Conservation (phyloP, 106 monocot species). For the Hemerocallis citrina region DNA sequence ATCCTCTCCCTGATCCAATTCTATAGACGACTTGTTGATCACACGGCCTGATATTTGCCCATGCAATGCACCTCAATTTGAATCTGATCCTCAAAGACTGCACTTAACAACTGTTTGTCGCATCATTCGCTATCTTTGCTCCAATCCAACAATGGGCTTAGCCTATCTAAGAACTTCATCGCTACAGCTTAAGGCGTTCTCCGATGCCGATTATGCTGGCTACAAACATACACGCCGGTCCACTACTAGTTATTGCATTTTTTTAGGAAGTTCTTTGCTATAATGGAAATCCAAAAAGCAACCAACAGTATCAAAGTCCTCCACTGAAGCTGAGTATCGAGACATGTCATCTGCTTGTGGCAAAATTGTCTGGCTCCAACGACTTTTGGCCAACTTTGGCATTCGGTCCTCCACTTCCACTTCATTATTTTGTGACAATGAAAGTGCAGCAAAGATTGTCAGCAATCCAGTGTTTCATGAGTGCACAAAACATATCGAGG, state of each 20-base stretch:
- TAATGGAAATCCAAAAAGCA: constrained; percentile 20
- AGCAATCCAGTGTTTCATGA: constrained; percentile 3
- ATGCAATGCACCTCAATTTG: constrained; percentile 22
- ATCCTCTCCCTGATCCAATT: constrained; percentile 13
- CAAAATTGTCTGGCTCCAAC: not conserved
- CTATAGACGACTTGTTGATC: constrained; percentile 14
- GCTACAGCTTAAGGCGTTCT: not conserved
- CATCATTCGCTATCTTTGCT: constrained; percentile 16
- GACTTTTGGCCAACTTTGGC: not conserved
- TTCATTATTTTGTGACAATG: not conserved
- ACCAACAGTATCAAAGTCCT: not conserved
- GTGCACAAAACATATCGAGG: not conserved
- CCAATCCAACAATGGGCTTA: constrained; percentile 2
- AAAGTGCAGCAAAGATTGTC: not conserved
- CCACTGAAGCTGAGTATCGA: not conserved
- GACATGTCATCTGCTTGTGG: not conserved
- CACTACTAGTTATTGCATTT: constrained; percentile 1
- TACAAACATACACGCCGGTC: not conserved
- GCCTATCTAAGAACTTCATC: not conserved
- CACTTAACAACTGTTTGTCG: constrained; percentile 13
- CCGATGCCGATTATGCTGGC: constrained; percentile 1
- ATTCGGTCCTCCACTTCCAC: not conserved
- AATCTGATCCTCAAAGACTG: not conserved
- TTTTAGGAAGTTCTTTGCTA: constrained; percentile 5
- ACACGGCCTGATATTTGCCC: not conserved